These are phyloP conservation scores for Nidula microcarpa DNA, from an alignment of 768 basidiomycete species.

Conservation along the genomic window DNA sequence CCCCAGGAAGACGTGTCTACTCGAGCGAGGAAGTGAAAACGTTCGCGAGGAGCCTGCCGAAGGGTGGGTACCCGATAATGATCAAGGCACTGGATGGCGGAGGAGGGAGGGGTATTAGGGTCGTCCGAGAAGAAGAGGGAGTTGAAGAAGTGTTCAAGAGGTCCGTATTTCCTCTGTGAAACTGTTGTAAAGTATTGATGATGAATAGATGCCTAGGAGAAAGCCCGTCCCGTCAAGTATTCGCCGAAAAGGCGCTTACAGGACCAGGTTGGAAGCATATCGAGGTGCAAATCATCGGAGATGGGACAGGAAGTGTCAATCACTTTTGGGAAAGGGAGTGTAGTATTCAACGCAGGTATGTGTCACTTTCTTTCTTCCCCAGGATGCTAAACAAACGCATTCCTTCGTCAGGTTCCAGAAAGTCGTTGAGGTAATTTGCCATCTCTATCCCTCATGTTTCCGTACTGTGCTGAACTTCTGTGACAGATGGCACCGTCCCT, in stretches of 20 bases:
- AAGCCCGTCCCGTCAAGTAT: constrained; percentile 47
- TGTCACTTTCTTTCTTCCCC: not conserved
- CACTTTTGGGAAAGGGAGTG: constrained; percentile 93
- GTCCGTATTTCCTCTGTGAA: constrained; percentile 8
- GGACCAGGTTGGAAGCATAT: constrained; percentile 77
- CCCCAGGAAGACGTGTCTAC: constrained; percentile 22
- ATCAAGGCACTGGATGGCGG: constrained; percentile 93
- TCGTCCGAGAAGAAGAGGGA: constrained; percentile 68
- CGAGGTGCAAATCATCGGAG: constrained; percentile 84
- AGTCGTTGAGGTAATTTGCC: constrained; percentile 56
- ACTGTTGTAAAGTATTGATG: not conserved
- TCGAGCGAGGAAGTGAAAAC: constrained; percentile 19
- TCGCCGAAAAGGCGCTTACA: constrained; percentile 83
- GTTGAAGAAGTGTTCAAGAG: constrained; percentile 76
- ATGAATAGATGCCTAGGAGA: constrained; percentile 28
- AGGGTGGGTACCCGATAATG: constrained; percentile 53
- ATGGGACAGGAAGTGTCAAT: constrained; percentile 70
- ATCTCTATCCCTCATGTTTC: no score
- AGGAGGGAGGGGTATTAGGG: constrained; percentile 87
- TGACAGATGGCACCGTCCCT: constrained; percentile 63
- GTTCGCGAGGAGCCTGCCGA: constrained; percentile 13
- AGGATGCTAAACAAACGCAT: not conserved
- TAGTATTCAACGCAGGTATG: constrained; percentile 80
- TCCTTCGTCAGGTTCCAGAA: constrained; percentile 54
- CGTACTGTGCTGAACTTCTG: no score